Conservation (phyloP, 768 basidiomycete genomes). For the Tylopilus subfusipes region DNA sequence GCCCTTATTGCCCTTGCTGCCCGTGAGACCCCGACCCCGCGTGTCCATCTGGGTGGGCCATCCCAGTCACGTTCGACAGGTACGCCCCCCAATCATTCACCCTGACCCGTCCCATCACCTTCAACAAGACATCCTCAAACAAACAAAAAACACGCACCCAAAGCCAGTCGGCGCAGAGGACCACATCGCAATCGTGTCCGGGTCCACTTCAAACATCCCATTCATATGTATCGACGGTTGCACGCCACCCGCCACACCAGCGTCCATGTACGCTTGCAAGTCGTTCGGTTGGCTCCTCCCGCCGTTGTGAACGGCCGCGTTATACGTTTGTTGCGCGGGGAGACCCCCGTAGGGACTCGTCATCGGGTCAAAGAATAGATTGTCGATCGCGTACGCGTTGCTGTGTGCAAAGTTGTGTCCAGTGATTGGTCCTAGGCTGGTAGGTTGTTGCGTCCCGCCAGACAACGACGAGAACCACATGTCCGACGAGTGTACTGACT, state of each 20-base stretch:
- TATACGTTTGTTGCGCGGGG: constrained; percentile 1
- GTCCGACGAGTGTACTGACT: constrained; percentile 1
- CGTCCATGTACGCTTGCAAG: constrained; percentile 18
- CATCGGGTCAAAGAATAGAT: constrained; percentile 21
- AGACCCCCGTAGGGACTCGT: constrained; percentile 6
- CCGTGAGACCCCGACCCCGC: constrained; percentile 1
- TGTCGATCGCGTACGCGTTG: constrained; percentile 19
- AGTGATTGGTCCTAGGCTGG: background rate
- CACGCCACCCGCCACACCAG: background rate
- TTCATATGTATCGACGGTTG: background rate
- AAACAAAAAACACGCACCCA: constrained; percentile 43
- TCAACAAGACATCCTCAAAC: background rate
- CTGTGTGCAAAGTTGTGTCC: constrained; percentile 4
- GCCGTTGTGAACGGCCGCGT: background rate
- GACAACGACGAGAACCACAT: constrained; percentile 22
- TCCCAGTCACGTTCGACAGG: constrained; percentile 30
- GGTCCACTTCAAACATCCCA: constrained; percentile 33
- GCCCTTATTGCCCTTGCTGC: background rate
- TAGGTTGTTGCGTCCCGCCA: background rate
- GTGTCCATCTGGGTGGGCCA: constrained; percentile 15
- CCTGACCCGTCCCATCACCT: constrained; percentile 20
- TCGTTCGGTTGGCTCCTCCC: background rate
- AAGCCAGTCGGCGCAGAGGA: constrained; percentile 56
- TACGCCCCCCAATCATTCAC: constrained; percentile 41
- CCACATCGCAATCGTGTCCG: constrained; percentile 60